phyloP scores from a whole-genome alignment of 2,329 filamentous ascomycete genomes.

The Phoma sp. region DNA sequence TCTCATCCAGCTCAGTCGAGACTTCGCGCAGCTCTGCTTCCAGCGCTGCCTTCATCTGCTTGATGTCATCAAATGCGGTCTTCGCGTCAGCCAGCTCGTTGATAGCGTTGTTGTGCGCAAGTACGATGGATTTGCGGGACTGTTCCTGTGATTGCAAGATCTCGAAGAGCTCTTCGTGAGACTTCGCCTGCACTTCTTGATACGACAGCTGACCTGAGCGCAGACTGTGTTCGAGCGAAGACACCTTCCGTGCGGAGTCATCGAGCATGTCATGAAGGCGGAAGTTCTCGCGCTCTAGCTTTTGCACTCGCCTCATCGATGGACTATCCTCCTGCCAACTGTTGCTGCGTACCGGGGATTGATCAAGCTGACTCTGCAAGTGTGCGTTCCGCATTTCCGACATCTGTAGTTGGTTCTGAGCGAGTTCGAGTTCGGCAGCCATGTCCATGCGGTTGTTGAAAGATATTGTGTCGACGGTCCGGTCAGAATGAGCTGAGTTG shows the following conservation, averaged over 20 bases:
- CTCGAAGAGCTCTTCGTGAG: slow-evolving; percentile 92
- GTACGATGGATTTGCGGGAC: slow-evolving; percentile 78
- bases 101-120: slow-evolving; percentile 84
- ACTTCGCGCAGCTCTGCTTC: slow-evolving; percentile 89
- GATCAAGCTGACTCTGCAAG: slow-evolving; percentile 83
- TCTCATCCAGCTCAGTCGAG: slow-evolving; percentile 81
- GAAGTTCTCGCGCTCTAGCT: slow-evolving; percentile 90
- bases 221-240: slow-evolving; percentile 83
- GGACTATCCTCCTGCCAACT: slow-evolving; percentile 74
- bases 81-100: slow-evolving; percentile 87
- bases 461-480: slow-evolving; percentile 80
- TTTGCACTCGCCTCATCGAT: slow-evolving; percentile 80
- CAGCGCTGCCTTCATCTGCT: slow-evolving; percentile 76
- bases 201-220: slow-evolving; percentile 86
- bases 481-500: slow-evolving; percentile 83
- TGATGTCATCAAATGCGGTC: slow-evolving; percentile 82
- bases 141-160: slow-evolving; percentile 93
- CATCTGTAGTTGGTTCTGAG: slow-evolving; percentile 93
- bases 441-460: slow-evolving; percentile 91
- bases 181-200: slow-evolving; percentile 89
- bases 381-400: slow-evolving; percentile 95
- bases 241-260: slow-evolving; percentile 91
- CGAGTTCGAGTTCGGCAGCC: slow-evolving; percentile 85
- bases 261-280: slow-evolving; percentile 93
- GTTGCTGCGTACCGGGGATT: slow-evolving; percentile 66